Evolutionary conservation across 805 yeast genomes (phyloP).

Genomic region (Yamadazyma sp.): DNA sequence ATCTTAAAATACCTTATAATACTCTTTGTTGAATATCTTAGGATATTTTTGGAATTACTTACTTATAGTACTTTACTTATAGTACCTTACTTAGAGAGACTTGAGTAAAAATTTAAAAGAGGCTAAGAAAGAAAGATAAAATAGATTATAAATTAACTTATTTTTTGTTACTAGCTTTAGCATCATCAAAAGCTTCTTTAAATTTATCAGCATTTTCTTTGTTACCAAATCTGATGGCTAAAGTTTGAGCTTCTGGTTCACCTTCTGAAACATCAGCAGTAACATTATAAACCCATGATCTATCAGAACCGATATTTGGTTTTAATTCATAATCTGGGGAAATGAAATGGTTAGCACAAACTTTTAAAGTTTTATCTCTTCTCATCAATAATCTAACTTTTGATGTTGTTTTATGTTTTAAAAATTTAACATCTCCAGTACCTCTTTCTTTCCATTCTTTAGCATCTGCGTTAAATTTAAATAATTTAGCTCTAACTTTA

Average conservation of each 20-base stretch:
- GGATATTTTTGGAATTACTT: no score
- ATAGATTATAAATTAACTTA: background rate
- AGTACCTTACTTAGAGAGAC: no score
- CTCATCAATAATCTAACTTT: constrained; percentile 95
- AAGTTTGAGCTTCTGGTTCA: constrained; percentile 90
- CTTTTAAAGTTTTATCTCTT: constrained; percentile 97
- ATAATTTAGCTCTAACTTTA: constrained; percentile 92
- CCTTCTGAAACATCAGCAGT: constrained; percentile 96
- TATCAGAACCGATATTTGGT: constrained; percentile 94
- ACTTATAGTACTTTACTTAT: no score
- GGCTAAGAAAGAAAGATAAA: no score
- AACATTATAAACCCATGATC: constrained; percentile 97
- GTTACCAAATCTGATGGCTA: constrained; percentile 92
- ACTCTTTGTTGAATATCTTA: no score
- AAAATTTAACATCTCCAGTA: constrained; percentile 95
- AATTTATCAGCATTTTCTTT: constrained; percentile 93
- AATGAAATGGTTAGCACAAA: constrained; percentile 95
- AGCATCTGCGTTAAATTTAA: constrained; percentile 78
- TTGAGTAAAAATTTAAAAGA: no score
- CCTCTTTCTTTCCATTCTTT: constrained; percentile 99
- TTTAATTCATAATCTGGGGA: constrained; percentile 77
- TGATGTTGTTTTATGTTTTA: constrained; percentile 77
- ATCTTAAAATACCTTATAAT: no score
- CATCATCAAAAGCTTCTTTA: constrained; percentile 86
- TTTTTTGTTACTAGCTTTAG: constrained; percentile 48